Evolutionary conservation across 208 protist genomes (phyloP), one percentile per base, ranked within the genome.

Genomic region (Lotmaria passim): DNA sequence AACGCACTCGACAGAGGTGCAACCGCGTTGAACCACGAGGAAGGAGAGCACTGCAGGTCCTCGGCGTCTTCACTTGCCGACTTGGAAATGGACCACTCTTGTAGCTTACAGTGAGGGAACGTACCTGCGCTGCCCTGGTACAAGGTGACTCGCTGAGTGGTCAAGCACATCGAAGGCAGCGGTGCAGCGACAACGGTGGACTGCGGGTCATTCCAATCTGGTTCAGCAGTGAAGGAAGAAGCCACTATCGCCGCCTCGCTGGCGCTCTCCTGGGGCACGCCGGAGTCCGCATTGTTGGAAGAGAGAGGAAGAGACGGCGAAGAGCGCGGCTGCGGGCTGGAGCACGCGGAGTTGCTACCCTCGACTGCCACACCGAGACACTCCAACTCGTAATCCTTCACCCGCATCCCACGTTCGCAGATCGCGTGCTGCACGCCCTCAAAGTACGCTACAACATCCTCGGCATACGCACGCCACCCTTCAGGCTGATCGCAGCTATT

Each of bases 401-500:
- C 46, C 7, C 21, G 14, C 46, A 51, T 7, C 46, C 46, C 46
- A 30, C 46, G 46, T 4, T 2, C 14, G 46, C 23, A 10, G 46
- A 51, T 30, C 21, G 46, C 46, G 46, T 14, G 46, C 14, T 51
- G 14, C n/a, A 51, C 4, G 11, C 30, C 23, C 21, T 6, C 7
- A 23, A 30, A 51, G 46, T 51, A 51, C 17, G 2, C 23, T 19
- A 30, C 46, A 23, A 51, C 30, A 19, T 30, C 4, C 7, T 51
- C 46, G 7, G 46, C 46, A 30, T 28, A 30, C 7, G 46, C 46
- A 23, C 23, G 14, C 46, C 46, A 55, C 11, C 23, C 3, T 28
- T 55, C 50, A 3, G 60, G 28, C 24, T 80, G 19, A 39, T 84
- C 77, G 41, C 80, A 84, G 41, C 68, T 66, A 53, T 82, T 84